phyloP scores from a whole-genome alignment of 495 filamentous ascomycete genomes.

The Chaetomium tenue region DNA sequence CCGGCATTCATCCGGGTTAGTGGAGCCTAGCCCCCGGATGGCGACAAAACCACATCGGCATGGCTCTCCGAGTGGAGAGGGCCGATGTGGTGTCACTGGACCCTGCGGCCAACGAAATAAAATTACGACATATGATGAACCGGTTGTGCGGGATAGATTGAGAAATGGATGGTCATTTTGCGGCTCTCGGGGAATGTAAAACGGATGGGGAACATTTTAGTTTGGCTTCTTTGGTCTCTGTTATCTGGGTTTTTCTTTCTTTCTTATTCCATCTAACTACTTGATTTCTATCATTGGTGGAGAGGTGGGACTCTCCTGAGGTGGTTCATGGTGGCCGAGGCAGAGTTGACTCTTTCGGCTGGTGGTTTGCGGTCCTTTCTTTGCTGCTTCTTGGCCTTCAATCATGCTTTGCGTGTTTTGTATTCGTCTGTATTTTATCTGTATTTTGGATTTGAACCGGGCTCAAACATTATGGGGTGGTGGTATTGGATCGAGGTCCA shows the following conservation, averaged over 20 bases:
- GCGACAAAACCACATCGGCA: not conserved
- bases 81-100: not conserved
- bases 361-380: not conserved
- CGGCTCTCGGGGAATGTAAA: constrained; percentile 3
- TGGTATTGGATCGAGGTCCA: not conserved
- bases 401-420: constrained; percentile 14
- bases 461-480: not conserved
- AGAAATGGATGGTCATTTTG: constrained; percentile 1
- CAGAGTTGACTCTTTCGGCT: not conserved
- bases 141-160: constrained; percentile 4
- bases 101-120: not conserved
- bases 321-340: not conserved
- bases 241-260: constrained; percentile 4
- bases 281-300: not conserved
- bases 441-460: not conserved
- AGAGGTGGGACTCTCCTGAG: not conserved
- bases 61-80: not conserved
- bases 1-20: not conserved
- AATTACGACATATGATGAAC: constrained; percentile 6
- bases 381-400: not conserved
- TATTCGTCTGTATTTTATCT: constrained; percentile 14
- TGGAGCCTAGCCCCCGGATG: not conserved
- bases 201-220: constrained; percentile 2
- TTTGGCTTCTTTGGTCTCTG: constrained; percentile 6
- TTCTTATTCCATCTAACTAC: constrained; percentile 15